These are phyloP conservation scores for Corylus americana DNA, from an alignment of 306 rosid species.

Conservation along the genomic window DNA sequence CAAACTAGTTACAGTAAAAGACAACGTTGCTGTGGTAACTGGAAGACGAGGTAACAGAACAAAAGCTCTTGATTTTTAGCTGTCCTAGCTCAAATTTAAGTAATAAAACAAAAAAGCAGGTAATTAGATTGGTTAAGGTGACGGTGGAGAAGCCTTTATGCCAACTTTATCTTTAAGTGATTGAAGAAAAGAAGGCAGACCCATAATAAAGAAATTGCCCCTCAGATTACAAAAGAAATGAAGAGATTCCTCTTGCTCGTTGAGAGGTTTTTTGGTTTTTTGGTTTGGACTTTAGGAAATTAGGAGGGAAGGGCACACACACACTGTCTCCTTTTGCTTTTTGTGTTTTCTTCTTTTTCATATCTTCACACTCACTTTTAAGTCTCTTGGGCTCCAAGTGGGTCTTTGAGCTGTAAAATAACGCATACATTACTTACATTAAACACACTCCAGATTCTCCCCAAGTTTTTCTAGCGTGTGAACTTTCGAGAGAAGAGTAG, in stretches of 20 bases:
- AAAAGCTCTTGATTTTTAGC: not conserved
- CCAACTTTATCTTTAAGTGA: constrained; percentile 73
- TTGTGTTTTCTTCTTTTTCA: constrained; percentile 30
- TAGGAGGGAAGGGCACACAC: constrained; percentile 27
- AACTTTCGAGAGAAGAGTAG: constrained; percentile 23
- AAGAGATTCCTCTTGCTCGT: constrained; percentile 50
- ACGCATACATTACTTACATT: constrained; percentile 29
- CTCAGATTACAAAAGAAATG: constrained; percentile 37
- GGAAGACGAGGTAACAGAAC: not conserved
- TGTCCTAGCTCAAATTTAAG: not conserved
- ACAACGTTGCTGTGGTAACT: not conserved
- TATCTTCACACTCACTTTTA: constrained; percentile 64
- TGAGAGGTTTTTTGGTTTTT: constrained; percentile 25
- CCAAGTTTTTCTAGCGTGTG: constrained; percentile 18
- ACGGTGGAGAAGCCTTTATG: constrained; percentile 55
- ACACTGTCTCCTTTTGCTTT: constrained; percentile 43
- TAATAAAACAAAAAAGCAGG: too few species aligned
- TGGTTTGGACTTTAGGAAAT: constrained; percentile 39
- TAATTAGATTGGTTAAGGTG: constrained; percentile 48
- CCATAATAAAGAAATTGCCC: constrained; percentile 34
- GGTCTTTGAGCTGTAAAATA: constrained; percentile 43
- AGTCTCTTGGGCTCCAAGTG: constrained; percentile 61
- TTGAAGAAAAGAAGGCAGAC: constrained; percentile 47
- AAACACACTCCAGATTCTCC: constrained; percentile 26
- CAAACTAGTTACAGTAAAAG: constrained; percentile 17